Percentiles rank a stretch among this genome's conserved stretches.
Conservation (phyloP, 1,284 basidiomycete genomes). For the Apiotrichum veenhuisii region DNA sequence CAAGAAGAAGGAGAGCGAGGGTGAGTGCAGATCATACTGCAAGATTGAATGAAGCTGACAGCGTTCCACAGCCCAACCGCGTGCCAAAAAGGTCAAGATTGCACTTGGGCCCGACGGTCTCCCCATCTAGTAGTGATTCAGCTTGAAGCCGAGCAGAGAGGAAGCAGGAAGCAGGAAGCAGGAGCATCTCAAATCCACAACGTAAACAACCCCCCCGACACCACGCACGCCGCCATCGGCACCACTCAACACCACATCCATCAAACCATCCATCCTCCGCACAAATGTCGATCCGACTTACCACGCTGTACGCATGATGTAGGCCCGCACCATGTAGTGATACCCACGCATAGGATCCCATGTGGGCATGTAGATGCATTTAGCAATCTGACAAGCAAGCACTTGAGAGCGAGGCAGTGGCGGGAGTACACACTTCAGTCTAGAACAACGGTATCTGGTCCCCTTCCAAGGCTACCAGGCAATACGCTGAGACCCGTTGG, state of each 20-base stretch:
- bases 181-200: too few relatives aligned
- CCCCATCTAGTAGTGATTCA: constrained; percentile 29
- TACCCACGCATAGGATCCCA: constrained; percentile 6
- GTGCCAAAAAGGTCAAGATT: constrained; percentile 45
- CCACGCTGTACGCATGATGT: too few relatives aligned
- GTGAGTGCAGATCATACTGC: not conserved
- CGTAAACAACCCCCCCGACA: too few relatives aligned
- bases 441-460: too few relatives aligned
- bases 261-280: not conserved
- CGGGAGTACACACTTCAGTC: too few relatives aligned
- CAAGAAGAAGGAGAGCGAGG: constrained; percentile 16
- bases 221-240: too few relatives aligned
- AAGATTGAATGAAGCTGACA: not conserved
- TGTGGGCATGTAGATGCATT: constrained; percentile 5
- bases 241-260: not conserved
- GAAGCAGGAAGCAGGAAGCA: too few relatives aligned
- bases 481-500: too few relatives aligned
- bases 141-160: too few relatives aligned
- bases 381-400: not conserved
- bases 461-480: too few relatives aligned
- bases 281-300: not conserved
- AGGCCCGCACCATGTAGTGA: not conserved
- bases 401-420: not conserved
- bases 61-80: constrained; percentile 23
- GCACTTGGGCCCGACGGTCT: constrained; percentile 44